Evolutionary conservation across 768 basidiomycete species (phyloP).

Genomic region (Kwoniella dendrophila): DNA sequence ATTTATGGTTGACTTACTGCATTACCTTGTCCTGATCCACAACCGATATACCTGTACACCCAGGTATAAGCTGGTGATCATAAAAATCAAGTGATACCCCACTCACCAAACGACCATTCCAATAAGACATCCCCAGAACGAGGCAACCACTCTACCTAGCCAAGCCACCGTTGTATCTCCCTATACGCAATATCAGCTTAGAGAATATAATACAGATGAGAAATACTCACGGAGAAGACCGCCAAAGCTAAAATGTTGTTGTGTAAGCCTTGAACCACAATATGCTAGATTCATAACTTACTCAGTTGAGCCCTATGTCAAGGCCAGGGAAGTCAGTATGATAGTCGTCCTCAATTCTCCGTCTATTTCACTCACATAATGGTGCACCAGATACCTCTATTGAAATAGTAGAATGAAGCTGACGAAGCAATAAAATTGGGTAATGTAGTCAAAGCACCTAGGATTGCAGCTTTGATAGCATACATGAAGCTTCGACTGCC

Average conservation of each 20-base stretch:
- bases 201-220: background rate
- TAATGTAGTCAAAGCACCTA: conserved; percentile 42
- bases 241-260: conserved; percentile 35
- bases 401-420: conserved; percentile 48
- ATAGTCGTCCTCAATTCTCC: background rate
- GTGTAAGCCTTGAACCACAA: conserved; percentile 8
- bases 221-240: conserved; percentile 38
- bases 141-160: conserved; percentile 41
- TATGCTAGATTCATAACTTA: conserved; percentile 11
- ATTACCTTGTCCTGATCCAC: conserved; percentile 39
- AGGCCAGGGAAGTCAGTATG: background rate
- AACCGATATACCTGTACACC: conserved; percentile 41
- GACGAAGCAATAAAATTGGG: conserved; percentile 47
- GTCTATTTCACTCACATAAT: conserved; percentile 37
- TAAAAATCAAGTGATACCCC: background rate
- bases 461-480: conserved; percentile 48
- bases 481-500: conserved; percentile 49
- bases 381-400: conserved; percentile 47
- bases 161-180: conserved; percentile 52
- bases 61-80: background rate
- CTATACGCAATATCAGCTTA: background rate
- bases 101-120: conserved; percentile 50
- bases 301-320: conserved; percentile 41
- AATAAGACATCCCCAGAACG: conserved; percentile 50
- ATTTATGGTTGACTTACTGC: conserved; percentile 23